Percentiles rank a stretch among this genome's conserved stretches.
Conservation (phyloP, 148 eudicot genomes). For the Vaccinium myrtillus region DNA sequence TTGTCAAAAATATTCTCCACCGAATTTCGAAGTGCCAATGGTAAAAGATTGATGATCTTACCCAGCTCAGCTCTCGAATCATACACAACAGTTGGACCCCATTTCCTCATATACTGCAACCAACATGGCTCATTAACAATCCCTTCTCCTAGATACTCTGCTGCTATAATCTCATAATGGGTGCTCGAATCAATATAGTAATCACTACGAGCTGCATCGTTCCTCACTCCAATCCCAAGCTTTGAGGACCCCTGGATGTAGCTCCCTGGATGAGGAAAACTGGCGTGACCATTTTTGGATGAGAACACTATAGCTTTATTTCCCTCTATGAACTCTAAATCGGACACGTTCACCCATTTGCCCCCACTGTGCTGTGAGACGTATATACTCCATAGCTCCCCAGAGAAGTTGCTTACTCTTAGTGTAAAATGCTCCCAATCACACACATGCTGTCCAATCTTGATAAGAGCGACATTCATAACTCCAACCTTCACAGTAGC, state of each 20-base stretch:
- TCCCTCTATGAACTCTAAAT: slow-evolving; percentile 75
- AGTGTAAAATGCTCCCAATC: slow-evolving; percentile 96
- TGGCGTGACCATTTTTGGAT: slow-evolving; percentile 78
- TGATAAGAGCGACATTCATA: slow-evolving; percentile 40
- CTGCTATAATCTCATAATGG: slow-evolving; percentile 62
- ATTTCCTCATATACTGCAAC: slow-evolving; percentile 83
- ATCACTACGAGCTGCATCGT: slow-evolving; percentile 64
- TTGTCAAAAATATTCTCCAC: slow-evolving; percentile 41
- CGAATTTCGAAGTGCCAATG: slow-evolving; percentile 37
- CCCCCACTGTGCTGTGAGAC: slow-evolving; percentile 94
- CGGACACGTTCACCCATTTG: slow-evolving; percentile 60
- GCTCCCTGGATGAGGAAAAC: slow-evolving; percentile 66
- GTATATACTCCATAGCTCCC: slow-evolving; percentile 65
- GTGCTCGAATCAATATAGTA: slow-evolving; percentile 59
- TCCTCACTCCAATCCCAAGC: slow-evolving; percentile 80
- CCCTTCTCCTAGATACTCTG: slow-evolving; percentile 68
- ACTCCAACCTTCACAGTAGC: slow-evolving; percentile 70
- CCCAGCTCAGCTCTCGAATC: slow-evolving; percentile 64
- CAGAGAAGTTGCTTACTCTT: slow-evolving; percentile 82
- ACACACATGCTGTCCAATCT: slow-evolving; percentile 73
- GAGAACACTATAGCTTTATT: slow-evolving; percentile 66
- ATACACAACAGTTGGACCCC: slow-evolving; percentile 78
- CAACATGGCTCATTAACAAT: slow-evolving; percentile 56
- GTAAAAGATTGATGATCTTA: slow-evolving; percentile 51
- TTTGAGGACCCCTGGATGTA: slow-evolving; percentile 69